These are phyloP conservation scores for Capsella rubella DNA, from an alignment of 441 rosid species.

Conservation along the genomic window DNA sequence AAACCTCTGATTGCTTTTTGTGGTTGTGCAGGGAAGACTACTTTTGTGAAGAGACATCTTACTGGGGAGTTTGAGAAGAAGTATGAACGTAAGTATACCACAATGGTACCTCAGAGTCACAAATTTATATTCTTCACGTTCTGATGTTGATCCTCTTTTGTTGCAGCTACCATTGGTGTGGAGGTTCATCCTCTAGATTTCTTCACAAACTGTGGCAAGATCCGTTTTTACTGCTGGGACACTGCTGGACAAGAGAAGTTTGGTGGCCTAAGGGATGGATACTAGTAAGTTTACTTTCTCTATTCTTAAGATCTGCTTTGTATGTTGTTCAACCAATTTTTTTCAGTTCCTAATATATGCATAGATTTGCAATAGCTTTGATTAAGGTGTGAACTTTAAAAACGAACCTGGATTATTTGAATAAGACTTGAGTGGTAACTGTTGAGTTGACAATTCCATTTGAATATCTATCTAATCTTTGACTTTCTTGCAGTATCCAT, in stretches of 20 bases:
- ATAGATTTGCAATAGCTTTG: neutral
- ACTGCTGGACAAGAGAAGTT: constrained; percentile 78
- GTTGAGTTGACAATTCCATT: neutral
- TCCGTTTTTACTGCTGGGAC: constrained; percentile 78
- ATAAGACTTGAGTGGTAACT: neutral
- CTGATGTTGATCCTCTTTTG: neutral
- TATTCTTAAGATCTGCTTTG: neutral
- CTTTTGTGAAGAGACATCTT: constrained; percentile 73
- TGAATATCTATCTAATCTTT: neutral
- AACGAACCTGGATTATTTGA: neutral
- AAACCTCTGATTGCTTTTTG: neutral
- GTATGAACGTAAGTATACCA: constrained; percentile 63
- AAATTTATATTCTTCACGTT: neutral
- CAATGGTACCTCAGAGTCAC: neutral
- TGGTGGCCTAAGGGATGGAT: constrained; percentile 77
- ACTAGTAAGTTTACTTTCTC: constrained; percentile 55
- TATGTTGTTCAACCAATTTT: neutral
- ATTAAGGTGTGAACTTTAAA: neutral
- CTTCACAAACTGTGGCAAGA: constrained; percentile 71
- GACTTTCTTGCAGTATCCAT: constrained; percentile 66
- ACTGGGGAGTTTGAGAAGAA: constrained; percentile 84
- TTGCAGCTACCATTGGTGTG: constrained; percentile 75
- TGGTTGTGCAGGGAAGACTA: constrained; percentile 52
- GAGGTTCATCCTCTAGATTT: constrained; percentile 79
- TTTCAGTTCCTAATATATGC: too few species aligned